Evolutionary conservation across 108 stramenopile genomes (phyloP).

Genomic region (Nitzschia palea): DNA sequence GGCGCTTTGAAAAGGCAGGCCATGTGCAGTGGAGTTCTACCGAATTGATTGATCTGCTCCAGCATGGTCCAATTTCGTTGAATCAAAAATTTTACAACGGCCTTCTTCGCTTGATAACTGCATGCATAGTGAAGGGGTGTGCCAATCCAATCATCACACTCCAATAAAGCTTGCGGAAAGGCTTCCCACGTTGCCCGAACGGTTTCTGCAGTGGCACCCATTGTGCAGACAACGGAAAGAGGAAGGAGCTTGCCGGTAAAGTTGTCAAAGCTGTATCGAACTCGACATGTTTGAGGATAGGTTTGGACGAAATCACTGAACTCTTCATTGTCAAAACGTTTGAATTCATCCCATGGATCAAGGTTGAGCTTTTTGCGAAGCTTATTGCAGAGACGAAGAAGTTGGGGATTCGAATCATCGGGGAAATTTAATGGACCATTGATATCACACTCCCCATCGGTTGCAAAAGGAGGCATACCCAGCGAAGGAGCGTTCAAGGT

Average conservation of each 20-base stretch:
- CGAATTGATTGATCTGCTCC: background rate
- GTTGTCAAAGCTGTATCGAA: constrained; percentile 9
- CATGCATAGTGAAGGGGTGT: constrained; percentile 38
- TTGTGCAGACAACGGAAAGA: constrained; percentile 26
- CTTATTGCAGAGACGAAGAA: background rate
- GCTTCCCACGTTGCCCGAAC: constrained; percentile 6
- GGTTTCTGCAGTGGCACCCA: constrained; percentile 4
- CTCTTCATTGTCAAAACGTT: background rate
- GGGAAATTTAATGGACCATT: background rate
- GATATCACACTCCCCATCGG: no score
- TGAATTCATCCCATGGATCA: constrained; percentile 13
- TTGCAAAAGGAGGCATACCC: no score
- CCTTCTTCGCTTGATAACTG: constrained; percentile 3
- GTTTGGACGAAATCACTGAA: background rate
- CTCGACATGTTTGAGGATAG: background rate
- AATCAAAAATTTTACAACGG: constrained; percentile 21
- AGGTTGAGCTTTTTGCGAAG: background rate
- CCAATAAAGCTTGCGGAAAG: constrained; percentile 12
- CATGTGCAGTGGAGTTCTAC: constrained; percentile 27
- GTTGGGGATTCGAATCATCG: background rate
- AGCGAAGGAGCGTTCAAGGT: no score
- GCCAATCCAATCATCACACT: constrained; percentile 16
- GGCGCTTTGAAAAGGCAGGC: constrained; percentile 11
- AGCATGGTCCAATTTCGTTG: constrained; percentile 17
- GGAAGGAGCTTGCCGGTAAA: constrained; percentile 15